Percentiles rank a stretch among this genome's conserved stretches.
Conservation (phyloP, 2,329 filamentous ascomycete genomes). For the Grosmannia clavigera region DNA sequence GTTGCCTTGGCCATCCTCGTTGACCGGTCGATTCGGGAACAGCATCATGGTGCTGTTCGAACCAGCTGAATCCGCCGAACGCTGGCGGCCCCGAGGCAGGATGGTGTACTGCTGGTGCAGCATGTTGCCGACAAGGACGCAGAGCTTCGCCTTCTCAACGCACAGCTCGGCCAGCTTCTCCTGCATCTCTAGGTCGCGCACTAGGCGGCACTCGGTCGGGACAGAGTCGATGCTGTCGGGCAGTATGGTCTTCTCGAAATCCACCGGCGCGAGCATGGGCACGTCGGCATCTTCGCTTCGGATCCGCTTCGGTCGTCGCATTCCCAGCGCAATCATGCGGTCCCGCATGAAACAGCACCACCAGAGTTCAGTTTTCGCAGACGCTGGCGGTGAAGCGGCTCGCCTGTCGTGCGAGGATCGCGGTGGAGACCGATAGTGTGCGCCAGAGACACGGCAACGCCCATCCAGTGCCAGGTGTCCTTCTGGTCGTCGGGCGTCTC, state of each 20-base stretch:
- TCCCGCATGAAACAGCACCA: slow-evolving; percentile 97
- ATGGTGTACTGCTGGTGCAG: slow-evolving; percentile 88
- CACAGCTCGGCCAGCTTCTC: slow-evolving; percentile 75
- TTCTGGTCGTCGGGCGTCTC: slow-evolving; percentile 95
- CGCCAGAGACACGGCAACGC: slow-evolving; percentile 81
- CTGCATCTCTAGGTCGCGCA: slow-evolving; percentile 62
- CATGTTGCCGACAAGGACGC: slow-evolving; percentile 79
- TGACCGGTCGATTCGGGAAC: slow-evolving; percentile 70
- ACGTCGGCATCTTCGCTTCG: slow-evolving; percentile 92
- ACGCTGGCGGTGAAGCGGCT: slow-evolving; percentile 61
- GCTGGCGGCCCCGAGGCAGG: slow-evolving; percentile 69
- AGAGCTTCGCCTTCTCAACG: slow-evolving; percentile 82
- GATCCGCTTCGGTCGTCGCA: slow-evolving; percentile 84
- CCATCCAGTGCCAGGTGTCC: slow-evolving; percentile 99
- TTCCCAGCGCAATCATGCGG: slow-evolving; percentile 80
- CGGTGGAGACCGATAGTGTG: slow-evolving; percentile 90
- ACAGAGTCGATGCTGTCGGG: slow-evolving; percentile 57
- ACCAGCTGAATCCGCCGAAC: slow-evolving; percentile 45
- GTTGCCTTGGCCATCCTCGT: slow-evolving; percentile 38
- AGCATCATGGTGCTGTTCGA: slow-evolving; percentile 64
- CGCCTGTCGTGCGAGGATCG: slow-evolving; percentile 62
- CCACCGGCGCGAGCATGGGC: slow-evolving; percentile 70
- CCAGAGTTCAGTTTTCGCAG: slow-evolving; percentile 95
- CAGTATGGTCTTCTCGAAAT: slow-evolving; percentile 68
- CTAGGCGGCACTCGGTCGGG: slow-evolving; percentile 54